A percentile compares a stretch with the other conserved stretches of the same genome.
phyloP scores from a whole-genome alignment of 2,329 filamentous ascomycete species.

The Colletotrichum truncatum region DNA sequence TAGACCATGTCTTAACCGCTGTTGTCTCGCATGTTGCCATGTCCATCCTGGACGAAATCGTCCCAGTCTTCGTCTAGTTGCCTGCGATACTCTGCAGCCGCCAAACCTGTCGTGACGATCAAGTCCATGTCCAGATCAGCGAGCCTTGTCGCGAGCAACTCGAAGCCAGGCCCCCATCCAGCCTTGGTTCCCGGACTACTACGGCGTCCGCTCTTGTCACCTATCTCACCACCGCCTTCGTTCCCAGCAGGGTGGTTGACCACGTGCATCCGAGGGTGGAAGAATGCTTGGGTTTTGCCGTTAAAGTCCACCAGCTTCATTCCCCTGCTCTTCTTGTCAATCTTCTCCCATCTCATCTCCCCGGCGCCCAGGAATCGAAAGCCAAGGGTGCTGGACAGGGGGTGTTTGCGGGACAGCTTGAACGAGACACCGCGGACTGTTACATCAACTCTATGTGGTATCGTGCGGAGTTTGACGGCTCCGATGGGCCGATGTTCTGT shows the following conservation, averaged over 20 bases:
- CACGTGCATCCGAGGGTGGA: slow-evolving; percentile 14
- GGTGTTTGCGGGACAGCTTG: slow-evolving; percentile 22
- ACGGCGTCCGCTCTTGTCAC: background rate
- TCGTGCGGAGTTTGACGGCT: slow-evolving; percentile 11
- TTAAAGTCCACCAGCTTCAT: slow-evolving; percentile 28
- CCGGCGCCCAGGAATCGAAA: slow-evolving; percentile 20
- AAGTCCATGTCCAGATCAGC: slow-evolving; percentile 28
- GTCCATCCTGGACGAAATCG: background rate
- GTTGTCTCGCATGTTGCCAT: background rate
- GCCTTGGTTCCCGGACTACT: background rate
- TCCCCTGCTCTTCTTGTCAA: slow-evolving; percentile 2
- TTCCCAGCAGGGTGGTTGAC: background rate
- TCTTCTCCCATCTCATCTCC: slow-evolving; percentile 27
- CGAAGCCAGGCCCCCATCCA: slow-evolving; percentile 17
- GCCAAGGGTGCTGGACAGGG: slow-evolving; percentile 8
- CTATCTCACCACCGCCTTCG: background rate
- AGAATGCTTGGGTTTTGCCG: slow-evolving; percentile 8
- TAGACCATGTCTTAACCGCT: background rate
- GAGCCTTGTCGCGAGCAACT: slow-evolving; percentile 11
- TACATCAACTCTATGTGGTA: slow-evolving; percentile 23
- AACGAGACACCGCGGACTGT: slow-evolving; percentile 21
- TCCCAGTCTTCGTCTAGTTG: slow-evolving; percentile 24
- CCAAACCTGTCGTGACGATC: slow-evolving; percentile 27
- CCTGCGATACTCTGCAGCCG: slow-evolving; percentile 28
- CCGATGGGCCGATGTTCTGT: slow-evolving; percentile 6